Evolutionary conservation across 2,329 filamentous ascomycete species (phyloP), one percentile per base, ranked within the genome.

Genomic region (Aspergillus ustus): DNA sequence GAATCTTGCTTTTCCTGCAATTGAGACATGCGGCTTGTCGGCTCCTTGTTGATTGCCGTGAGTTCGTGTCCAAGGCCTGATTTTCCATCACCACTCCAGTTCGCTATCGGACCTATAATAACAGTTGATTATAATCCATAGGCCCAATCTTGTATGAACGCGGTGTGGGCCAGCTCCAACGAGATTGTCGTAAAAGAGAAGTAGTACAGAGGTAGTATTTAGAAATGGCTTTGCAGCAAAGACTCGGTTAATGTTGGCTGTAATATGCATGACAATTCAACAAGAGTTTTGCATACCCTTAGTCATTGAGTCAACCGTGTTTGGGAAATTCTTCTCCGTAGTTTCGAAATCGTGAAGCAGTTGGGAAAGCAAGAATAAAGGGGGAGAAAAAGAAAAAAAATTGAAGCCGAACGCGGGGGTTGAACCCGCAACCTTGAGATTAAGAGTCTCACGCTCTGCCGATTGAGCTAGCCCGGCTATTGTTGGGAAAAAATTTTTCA

Each of bases 1-100:
- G 87, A 69, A 89, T 87, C 79, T 91, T 91, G 76, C 87, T 89
- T 67, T 83, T 82, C 60, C 88, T 83, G 70, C 88, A 91, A 62
- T 83, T 85, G 44, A 89, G 78, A 73, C 87, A 89, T 45, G 87
- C 87, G 9, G 87, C 74, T 59, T 76, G 75, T 63, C 76, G 73
- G 57, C 61, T 67, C 45, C 70, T 65, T 15, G 63, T 56, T 48
- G 64, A 31, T 40, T 54, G 66, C 58, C 49, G 57, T 37, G 46
- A 48, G 45, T 56, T 52, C n/a, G 51, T 25, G 46, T 45, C 37
- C 19, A 31, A 40, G 34, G 29, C 11, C 40, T n/a, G 29, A 22
- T 48, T 37, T 44, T 66, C 62, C 65, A 68, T 67, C 44, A 52
- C 59, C 49, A 60, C 31, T 56, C 20, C 13, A 28, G 19, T 17